Evolutionary conservation across 106 monocot genomes (phyloP).

Genomic region (Acorus calamus): DNA sequence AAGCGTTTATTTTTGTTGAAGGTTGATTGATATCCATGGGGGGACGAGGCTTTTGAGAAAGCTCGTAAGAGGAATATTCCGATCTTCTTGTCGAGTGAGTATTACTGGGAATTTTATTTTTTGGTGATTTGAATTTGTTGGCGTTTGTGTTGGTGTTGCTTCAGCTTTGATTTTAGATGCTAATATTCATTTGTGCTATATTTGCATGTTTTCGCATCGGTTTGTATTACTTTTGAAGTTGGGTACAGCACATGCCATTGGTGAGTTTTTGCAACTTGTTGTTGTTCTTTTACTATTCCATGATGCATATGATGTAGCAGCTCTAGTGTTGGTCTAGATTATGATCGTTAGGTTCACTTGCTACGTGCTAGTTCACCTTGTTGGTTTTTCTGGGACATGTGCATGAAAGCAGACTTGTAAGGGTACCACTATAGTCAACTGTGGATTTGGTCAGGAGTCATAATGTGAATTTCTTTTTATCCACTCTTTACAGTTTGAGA

Average conservation of each 20-base stretch:
- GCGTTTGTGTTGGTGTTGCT: neutral
- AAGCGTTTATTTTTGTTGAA: conserved; percentile 21
- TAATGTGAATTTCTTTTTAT: too few relatives aligned
- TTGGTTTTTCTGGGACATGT: too few relatives aligned
- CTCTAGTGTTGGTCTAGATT: too few relatives aligned
- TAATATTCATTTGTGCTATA: neutral
- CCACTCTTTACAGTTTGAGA: too few relatives aligned
- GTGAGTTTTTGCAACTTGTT: conserved; percentile 20
- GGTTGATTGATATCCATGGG: conserved; percentile 99
- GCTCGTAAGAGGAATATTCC: conserved; percentile 78
- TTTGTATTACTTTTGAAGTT: conserved; percentile 29
- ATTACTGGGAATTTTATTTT: neutral
- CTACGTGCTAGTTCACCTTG: too few relatives aligned
- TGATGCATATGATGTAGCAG: too few relatives aligned
- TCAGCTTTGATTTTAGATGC: conserved; percentile 2
- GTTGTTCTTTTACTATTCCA: too few relatives aligned
- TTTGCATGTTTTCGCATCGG: neutral
- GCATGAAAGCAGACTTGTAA: too few relatives aligned
- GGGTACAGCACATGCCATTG: conserved; percentile 99
- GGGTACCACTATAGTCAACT: too few relatives aligned
- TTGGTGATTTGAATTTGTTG: neutral
- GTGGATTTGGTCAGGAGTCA: too few relatives aligned
- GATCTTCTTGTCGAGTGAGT: conserved; percentile 87
- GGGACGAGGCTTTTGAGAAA: conserved; percentile 80
- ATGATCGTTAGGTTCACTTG: too few relatives aligned